phyloP scores from a whole-genome alignment of 106 monocot genomes.

The Phalaenopsis equestris region DNA sequence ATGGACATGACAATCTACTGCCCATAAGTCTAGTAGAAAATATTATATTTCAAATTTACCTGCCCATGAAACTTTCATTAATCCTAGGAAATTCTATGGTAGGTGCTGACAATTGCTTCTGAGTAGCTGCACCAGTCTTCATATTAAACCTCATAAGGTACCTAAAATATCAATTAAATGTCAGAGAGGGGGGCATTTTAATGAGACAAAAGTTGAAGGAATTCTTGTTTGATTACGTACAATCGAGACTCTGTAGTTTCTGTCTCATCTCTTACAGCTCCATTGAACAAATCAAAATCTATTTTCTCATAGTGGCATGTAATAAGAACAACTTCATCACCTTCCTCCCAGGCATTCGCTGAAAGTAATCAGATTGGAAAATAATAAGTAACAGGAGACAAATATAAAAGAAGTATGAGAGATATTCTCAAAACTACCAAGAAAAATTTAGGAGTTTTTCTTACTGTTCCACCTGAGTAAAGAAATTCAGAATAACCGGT shows the following conservation, averaged over 20 bases:
- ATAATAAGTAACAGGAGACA: neutral
- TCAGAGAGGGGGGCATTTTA: neutral
- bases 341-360: constrained; percentile 61
- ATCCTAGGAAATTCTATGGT: constrained; percentile 87
- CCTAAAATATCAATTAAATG: constrained; percentile 25
- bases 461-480: too few species aligned
- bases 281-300: constrained; percentile 56
- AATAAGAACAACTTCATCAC: constrained; percentile 71
- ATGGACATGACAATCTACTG: too few species aligned
- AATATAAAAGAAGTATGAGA: neutral
- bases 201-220: neutral
- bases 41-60: constrained; percentile 27
- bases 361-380: neutral
- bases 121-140: constrained; percentile 79
- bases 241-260: constrained; percentile 47
- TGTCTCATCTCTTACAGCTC: constrained; percentile 22
- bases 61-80: constrained; percentile 74
- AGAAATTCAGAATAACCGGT: too few species aligned
- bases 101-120: constrained; percentile 72
- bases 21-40: too few species aligned
- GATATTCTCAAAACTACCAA: too few species aligned
- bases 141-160: constrained; percentile 96
- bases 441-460: too few species aligned
- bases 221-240: constrained; percentile 19
- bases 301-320: constrained; percentile 65